A percentile compares a stretch with the other conserved stretches of the same genome.
These are phyloP conservation scores for Colletotrichum sp. DNA, from an alignment of 2,329 filamentous ascomycete genomes.

Conservation along the genomic window DNA sequence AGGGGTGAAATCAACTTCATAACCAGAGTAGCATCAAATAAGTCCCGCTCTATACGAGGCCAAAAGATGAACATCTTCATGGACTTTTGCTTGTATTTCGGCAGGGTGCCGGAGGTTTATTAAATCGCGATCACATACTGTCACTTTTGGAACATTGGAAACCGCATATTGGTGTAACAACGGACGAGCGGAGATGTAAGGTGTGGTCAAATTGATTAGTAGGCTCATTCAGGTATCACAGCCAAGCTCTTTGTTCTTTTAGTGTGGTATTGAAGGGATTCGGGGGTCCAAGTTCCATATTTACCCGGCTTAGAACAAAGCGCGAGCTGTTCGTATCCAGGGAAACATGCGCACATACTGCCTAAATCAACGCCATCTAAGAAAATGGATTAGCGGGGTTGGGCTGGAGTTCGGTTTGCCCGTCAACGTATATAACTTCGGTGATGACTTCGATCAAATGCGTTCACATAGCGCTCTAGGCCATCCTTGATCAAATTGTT, in stretches of 20 bases:
- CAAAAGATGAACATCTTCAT: rapidly evolving
- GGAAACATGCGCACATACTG: neutral
- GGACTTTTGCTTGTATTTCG: neutral
- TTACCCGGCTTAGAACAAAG: neutral
- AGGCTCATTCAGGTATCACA: neutral
- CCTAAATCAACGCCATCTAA: neutral
- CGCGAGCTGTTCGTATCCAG: neutral
- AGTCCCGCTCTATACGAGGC: neutral
- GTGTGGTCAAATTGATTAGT: neutral
- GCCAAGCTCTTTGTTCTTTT: neutral
- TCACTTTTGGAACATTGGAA: neutral
- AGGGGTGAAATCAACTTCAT: neutral
- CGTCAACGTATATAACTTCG: neutral
- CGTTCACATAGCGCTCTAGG: neutral
- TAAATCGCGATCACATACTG: neutral
- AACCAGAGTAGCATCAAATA: rapidly evolving
- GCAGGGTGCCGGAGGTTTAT: neutral
- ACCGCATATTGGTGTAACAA: neutral
- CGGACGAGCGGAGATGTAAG: neutral
- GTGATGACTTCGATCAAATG: neutral
- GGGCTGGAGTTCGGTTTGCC: neutral
- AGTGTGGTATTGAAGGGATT: neutral
- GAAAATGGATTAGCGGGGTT: neutral
- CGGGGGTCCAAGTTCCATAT: neutral
- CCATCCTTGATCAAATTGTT: neutral